Percentiles rank a stretch among this genome's conserved stretches.
Conservation (phyloP, 2,329 filamentous ascomycete species). For the Fusarium luffae region DNA sequence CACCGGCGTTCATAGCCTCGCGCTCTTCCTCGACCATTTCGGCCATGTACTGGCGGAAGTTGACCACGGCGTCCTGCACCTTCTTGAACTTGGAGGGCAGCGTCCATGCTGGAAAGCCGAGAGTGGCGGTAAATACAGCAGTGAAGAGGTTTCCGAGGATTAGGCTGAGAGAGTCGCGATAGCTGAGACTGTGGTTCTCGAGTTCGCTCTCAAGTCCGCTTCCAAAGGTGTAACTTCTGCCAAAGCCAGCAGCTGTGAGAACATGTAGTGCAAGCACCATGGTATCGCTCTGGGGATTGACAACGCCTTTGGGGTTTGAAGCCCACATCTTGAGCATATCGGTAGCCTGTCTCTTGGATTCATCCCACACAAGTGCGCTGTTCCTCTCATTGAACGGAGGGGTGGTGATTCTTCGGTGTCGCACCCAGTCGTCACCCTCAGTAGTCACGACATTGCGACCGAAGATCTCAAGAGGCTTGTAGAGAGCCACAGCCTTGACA, state of each 20-base stretch:
- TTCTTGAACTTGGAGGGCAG: slow-evolving; percentile 30
- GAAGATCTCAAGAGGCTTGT: slow-evolving; percentile 38
- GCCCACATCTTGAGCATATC: slow-evolving; percentile 38
- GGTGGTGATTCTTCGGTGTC: slow-evolving; percentile 34
- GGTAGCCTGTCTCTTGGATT: slow-evolving; percentile 24
- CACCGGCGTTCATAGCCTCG: slow-evolving; percentile 19
- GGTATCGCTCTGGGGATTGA: slow-evolving; percentile 33
- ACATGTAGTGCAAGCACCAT: slow-evolving; percentile 38
- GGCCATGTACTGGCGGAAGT: slow-evolving; percentile 38
- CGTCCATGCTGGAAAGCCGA: slow-evolving; percentile 25
- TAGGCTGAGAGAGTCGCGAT: slow-evolving; percentile 27
- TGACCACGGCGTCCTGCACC: slow-evolving; percentile 31
- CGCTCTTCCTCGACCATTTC: slow-evolving; percentile 35
- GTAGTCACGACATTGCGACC: slow-evolving; percentile 37
- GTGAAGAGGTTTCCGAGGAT: slow-evolving; percentile 34
- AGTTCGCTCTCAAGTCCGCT: slow-evolving; percentile 15
- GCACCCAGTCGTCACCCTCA: slow-evolving; percentile 36
- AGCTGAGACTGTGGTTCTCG: slow-evolving; percentile 31
- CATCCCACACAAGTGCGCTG: slow-evolving; percentile 36
- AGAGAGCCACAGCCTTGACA: slow-evolving; percentile 34
- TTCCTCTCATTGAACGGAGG: slow-evolving; percentile 40
- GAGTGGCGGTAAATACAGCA: slow-evolving; percentile 28
- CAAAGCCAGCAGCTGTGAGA: slow-evolving; percentile 37
- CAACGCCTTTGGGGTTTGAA: slow-evolving; percentile 15
- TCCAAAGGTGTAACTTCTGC: slow-evolving; percentile 33